phyloP scores from a whole-genome alignment of 2,329 filamentous ascomycete species.

The Fusarium sp. region DNA sequence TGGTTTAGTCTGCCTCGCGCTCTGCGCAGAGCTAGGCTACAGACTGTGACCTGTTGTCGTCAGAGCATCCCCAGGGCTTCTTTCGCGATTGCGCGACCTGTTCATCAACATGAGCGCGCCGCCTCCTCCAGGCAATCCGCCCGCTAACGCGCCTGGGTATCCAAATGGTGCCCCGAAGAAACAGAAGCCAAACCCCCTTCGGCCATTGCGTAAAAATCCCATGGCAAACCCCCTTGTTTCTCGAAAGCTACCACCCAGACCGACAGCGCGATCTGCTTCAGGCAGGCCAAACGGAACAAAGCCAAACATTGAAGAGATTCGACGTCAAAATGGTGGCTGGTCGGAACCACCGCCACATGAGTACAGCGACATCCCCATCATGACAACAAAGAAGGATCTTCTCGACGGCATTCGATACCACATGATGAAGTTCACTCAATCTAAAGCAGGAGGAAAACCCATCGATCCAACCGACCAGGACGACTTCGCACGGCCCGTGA shows the following conservation, averaged over 20 bases:
- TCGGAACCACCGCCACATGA: slow-evolving; percentile 59
- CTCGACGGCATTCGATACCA: slow-evolving; percentile 86
- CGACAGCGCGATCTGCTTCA: slow-evolving; percentile 34
- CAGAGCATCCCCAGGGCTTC: background rate
- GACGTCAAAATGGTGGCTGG: slow-evolving; percentile 65
- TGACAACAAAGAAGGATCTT: slow-evolving; percentile 83
- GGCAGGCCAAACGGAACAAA: slow-evolving; percentile 43
- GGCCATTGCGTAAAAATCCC: slow-evolving; percentile 53
- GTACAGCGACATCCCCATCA: slow-evolving; percentile 71
- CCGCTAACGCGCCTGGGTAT: slow-evolving; percentile 44
- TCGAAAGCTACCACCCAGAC: slow-evolving; percentile 49
- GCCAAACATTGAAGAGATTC: slow-evolving; percentile 53
- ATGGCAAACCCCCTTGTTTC: slow-evolving; percentile 72
- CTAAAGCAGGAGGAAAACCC: slow-evolving; percentile 66
- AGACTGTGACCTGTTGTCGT: slow-evolving; percentile 27
- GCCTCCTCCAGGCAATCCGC: slow-evolving; percentile 44
- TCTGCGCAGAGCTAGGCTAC: slow-evolving; percentile 29
- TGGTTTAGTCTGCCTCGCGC: background rate
- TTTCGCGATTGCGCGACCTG: background rate
- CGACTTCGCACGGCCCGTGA: slow-evolving; percentile 87
- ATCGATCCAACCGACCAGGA: slow-evolving; percentile 75
- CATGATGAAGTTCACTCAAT: slow-evolving; percentile 79
- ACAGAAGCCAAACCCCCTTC: slow-evolving; percentile 49
- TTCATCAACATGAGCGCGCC: slow-evolving; percentile 55
- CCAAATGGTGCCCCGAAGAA: slow-evolving; percentile 47